Evolutionary conservation across 2,329 filamentous ascomycete genomes (phyloP).

Genomic region (Phialophora chinensis): DNA sequence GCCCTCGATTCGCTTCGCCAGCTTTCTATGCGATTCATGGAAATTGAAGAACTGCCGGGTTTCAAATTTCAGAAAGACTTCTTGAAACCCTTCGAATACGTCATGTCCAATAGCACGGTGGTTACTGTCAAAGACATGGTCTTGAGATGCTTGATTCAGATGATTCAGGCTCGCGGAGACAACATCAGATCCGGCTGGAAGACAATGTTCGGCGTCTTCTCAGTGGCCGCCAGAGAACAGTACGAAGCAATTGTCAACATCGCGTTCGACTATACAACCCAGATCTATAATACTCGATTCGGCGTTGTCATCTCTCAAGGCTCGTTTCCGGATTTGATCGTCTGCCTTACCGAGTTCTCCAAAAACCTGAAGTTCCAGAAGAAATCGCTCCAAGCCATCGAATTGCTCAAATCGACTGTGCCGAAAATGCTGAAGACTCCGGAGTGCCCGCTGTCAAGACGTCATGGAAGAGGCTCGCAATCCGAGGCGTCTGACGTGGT

Average conservation of each 20-base stretch:
- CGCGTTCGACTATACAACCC: slow-evolving; percentile 93
- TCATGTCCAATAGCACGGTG: slow-evolving; percentile 90
- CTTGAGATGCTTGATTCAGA: slow-evolving; percentile 92
- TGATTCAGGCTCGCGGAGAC: slow-evolving; percentile 96
- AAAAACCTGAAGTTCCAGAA: slow-evolving; percentile 99
- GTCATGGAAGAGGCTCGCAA: slow-evolving; percentile 57
- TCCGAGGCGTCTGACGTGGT: slow-evolving; percentile 53
- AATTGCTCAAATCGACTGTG: slow-evolving; percentile 90
- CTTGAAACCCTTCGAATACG: slow-evolving; percentile 95
- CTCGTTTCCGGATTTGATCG: slow-evolving; percentile 93
- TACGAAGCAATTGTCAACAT: slow-evolving; percentile 96
- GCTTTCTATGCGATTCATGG: slow-evolving; percentile 97
- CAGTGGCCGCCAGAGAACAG: slow-evolving; percentile 88
- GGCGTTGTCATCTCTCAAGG: slow-evolving; percentile 95
- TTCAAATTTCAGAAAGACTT: slow-evolving; percentile 99
- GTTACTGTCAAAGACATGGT: slow-evolving; percentile 98
- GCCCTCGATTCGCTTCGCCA: slow-evolving; percentile 94
- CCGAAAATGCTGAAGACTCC: slow-evolving; percentile 94
- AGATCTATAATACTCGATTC: slow-evolving; percentile 94
- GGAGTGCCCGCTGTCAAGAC: slow-evolving; percentile 86
- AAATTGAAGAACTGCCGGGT: slow-evolving; percentile 94
- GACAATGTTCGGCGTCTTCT: slow-evolving; percentile 99
- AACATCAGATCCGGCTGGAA: slow-evolving; percentile 98
- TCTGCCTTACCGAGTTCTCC: slow-evolving; percentile 96
- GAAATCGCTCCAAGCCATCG: slow-evolving; percentile 94